Conservation (phyloP, 495 filamentous ascomycete genomes). For the Penicillium mononematosum region DNA sequence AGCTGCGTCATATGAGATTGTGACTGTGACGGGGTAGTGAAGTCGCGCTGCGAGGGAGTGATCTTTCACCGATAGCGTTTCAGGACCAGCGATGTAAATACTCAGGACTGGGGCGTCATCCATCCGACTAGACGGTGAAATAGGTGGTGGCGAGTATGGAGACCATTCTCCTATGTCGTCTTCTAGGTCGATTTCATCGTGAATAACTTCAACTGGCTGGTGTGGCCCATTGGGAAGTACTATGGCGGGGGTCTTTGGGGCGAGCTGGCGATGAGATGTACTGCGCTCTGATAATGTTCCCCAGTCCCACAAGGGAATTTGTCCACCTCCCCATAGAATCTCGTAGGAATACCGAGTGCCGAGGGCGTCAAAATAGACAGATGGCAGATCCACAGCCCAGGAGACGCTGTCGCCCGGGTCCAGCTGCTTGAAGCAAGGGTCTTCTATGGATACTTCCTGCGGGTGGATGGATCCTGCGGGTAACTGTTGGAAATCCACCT, state of each 20-base stretch:
- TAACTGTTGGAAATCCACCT: neutral
- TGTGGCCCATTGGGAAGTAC: neutral
- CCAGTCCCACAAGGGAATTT: conserved; percentile 13
- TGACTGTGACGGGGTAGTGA: conserved; percentile 3
- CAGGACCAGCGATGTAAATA: conserved; percentile 7
- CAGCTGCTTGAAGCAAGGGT: conserved; percentile 5
- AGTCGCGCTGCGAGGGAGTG: neutral
- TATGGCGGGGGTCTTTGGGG: conserved; percentile 1
- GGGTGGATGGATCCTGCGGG: neutral
- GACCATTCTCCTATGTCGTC: neutral
- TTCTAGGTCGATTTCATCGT: conserved; percentile 5
- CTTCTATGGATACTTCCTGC: conserved; percentile 2
- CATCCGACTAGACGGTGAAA: neutral
- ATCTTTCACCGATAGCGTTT: conserved; percentile 4
- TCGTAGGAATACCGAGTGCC: neutral
- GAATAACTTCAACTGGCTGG: neutral
- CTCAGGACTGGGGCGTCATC: conserved; percentile 1
- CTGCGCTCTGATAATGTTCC: conserved; percentile 4
- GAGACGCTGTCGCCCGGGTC: conserved; percentile 1
- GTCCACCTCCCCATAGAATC: conserved; percentile 4
- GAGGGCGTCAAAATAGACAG: conserved; percentile 7
- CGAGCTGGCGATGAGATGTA: neutral
- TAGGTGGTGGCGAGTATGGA: neutral
- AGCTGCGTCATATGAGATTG: conserved; percentile 5
- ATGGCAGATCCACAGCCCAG: neutral